Percentiles rank a stretch among this genome's conserved stretches.
phyloP scores from a whole-genome alignment of 495 filamentous ascomycete genomes.

The Evernia prunastri region DNA sequence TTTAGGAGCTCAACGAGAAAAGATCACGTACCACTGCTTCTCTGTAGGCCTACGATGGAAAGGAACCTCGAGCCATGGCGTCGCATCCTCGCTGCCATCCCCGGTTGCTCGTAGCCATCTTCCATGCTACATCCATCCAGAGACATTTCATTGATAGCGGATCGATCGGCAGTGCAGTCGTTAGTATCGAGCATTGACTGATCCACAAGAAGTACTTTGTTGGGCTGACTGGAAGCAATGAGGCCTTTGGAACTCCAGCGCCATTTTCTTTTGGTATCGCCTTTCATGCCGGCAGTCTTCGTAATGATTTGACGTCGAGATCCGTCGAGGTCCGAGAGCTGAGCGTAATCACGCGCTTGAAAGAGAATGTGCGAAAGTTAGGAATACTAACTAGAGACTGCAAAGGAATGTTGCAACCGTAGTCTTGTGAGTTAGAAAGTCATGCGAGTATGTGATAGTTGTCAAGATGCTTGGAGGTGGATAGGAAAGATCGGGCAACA shows the following conservation, averaged over 20 bases:
- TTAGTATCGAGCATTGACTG: conserved; percentile 1
- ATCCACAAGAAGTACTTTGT: conserved; percentile 21
- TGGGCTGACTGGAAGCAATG: conserved; percentile 18
- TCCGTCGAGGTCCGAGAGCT: background rate
- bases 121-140: conserved; percentile 18
- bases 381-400: background rate
- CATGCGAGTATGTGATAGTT: background rate
- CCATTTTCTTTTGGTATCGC: conserved; percentile 24
- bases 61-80: conserved; percentile 37
- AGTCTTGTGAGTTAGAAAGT: background rate
- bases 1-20: background rate
- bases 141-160: conserved; percentile 3
- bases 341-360: background rate
- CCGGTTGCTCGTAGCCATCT: conserved; percentile 6
- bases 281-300: conserved; percentile 5
- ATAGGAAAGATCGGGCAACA: background rate
- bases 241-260: conserved; percentile 25
- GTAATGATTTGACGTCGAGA: background rate
- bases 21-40: conserved; percentile 23
- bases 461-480: background rate
- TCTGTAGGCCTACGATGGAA: conserved; percentile 34
- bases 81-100: conserved; percentile 27
- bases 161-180: conserved; percentile 8
- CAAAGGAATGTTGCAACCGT: background rate
- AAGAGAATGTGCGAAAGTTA: background rate